Base-by-base conservation (phyloP, 2,329 filamentous ascomycete genomes). In the Calonectria honghensis region DNA sequence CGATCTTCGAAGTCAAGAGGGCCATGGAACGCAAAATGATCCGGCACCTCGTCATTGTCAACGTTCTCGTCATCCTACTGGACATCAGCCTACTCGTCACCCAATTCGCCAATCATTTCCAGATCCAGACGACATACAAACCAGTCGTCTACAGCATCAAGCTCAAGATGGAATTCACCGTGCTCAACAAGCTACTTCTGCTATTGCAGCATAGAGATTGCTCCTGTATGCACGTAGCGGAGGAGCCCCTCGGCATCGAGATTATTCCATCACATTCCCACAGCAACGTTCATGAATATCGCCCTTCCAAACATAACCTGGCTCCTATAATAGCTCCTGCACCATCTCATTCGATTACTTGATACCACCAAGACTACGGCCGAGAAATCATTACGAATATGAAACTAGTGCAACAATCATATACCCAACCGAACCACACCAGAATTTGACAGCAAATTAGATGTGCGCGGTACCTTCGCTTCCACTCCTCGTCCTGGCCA, bases 31-130 rank as follows among this genome's bases (percentile, higher is more conserved):
- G 77, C 2, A 70, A 74, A 16, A 74, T 82, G 10, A 66, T 80
- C 16, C 74, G 84, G 48, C 86, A 88, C 66, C 79, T 89, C 1
- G 84, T 88, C 18, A 80, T 81, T 2, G 85, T 88, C 31, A 88
- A 88, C 70, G 75, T 86, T 10, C 54, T 85, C 2, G 85, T 88
- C 66, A 82, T 89, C 13, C 37, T 85, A 0, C 83, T 89, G 74
- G 87, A 88, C 67, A 54, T 79, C 0, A 76, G 76, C 5, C 78
- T 80, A 3, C 75, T 80, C 0, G 71, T 67, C 10, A 16, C 89
- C 86, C 78, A 76, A 16, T 81, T 88, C 31, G 82, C 89, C 65
- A 88, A 88, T 72, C 76, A 80, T 0, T 81, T 77, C 63, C 84
- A 78, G 11, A 69, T 81, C 1, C 76, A 78, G 35, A 80, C 77